A percentile compares a stretch with the other conserved stretches of the same genome.
phyloP scores from a whole-genome alignment of 164 flowering plant genomes.

The Stephania japonica region DNA sequence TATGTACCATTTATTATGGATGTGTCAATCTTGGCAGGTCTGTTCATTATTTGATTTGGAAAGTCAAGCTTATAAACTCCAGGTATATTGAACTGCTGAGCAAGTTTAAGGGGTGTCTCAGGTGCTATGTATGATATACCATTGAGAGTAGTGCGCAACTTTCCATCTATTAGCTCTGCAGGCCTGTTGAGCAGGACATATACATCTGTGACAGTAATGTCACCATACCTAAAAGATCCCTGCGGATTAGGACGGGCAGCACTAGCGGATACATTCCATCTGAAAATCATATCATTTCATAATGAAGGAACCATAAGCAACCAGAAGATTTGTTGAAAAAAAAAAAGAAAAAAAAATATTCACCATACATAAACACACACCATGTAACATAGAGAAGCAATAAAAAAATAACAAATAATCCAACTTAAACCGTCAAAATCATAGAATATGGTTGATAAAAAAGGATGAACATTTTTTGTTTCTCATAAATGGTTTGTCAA shows the following conservation, averaged over 20 bases:
- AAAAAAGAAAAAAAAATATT: neutral
- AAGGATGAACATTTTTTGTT: neutral
- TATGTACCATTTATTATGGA: conserved; percentile 82
- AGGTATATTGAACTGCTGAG: conserved; percentile 62
- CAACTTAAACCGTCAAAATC: neutral
- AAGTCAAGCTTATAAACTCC: conserved; percentile 89
- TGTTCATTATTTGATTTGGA: conserved; percentile 67
- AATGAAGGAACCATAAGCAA: conserved; percentile 2
- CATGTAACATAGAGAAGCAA: neutral
- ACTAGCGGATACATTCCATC: conserved; percentile 91
- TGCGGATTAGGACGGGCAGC: conserved; percentile 99
- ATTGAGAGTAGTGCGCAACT: conserved; percentile 68
- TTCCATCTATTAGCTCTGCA: conserved; percentile 69
- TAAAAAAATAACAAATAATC: neutral
- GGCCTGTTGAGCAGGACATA: conserved; percentile 68
- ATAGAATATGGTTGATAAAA: neutral
- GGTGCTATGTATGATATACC: conserved; percentile 78
- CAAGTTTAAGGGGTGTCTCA: conserved; percentile 78
- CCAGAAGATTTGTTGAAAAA: conserved; percentile 6
- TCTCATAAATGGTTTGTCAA: neutral
- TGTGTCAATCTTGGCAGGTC: conserved; percentile 75
- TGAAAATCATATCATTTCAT: conserved; percentile 22
- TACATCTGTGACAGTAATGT: conserved; percentile 82
- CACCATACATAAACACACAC: neutral
- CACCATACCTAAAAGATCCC: conserved; percentile 86